A percentile compares a stretch with the other conserved stretches of the same genome.
Conservation (phyloP, 164 flowering plant species). For the Houttuynia cordata region DNA sequence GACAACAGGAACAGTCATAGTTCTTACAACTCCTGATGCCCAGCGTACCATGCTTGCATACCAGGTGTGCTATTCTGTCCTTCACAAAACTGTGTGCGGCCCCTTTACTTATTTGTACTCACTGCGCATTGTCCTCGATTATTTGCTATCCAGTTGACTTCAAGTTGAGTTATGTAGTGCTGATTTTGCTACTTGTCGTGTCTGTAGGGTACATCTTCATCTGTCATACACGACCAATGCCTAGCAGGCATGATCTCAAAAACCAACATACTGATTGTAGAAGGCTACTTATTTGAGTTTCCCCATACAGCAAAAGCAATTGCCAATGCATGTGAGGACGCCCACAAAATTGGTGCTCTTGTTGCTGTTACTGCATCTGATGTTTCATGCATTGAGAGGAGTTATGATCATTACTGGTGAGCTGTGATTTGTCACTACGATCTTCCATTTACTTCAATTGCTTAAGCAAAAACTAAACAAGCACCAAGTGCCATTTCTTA, state of each 20-base stretch:
- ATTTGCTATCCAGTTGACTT: not conserved
- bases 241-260: conserved; percentile 57
- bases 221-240: conserved; percentile 49
- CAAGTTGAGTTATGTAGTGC: not conserved
- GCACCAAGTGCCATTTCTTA: not conserved
- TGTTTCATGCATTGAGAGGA: conserved; percentile 79
- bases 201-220: conserved; percentile 80
- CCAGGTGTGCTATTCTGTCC: conserved; percentile 34
- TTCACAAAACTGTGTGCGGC: not conserved
- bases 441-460: not conserved
- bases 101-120: not conserved
- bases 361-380: conserved; percentile 95
- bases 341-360: conserved; percentile 62
- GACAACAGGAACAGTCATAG: conserved; percentile 96
- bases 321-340: conserved; percentile 67
- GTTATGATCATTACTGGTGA: conserved; percentile 89
- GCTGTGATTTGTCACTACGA: not conserved
- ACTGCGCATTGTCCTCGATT: not conserved
- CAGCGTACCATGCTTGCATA: conserved; percentile 97
- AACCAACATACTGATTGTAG: conserved; percentile 76
- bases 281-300: conserved; percentile 90
- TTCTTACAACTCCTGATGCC: conserved; percentile 97
- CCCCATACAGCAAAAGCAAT: conserved; percentile 78
- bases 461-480: not conserved
- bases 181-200: not conserved